Percentiles rank a stretch among this genome's conserved stretches.
phyloP scores from a whole-genome alignment of 441 rosid species.

The Brassica hybrid region DNA sequence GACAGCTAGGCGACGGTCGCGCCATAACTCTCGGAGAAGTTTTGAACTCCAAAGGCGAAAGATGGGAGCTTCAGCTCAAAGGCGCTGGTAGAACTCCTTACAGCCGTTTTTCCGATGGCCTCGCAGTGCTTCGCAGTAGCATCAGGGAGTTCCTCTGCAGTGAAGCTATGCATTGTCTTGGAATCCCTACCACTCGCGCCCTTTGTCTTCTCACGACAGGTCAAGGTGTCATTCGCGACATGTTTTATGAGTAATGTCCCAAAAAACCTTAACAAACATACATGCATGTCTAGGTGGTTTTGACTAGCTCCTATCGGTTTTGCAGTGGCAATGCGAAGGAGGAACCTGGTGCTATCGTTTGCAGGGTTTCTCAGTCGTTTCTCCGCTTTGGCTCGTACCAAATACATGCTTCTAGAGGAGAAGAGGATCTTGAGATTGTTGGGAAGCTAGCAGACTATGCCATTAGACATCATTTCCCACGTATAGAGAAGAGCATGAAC shows the following conservation, averaged over 20 bases:
- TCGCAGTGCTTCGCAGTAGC: constrained; percentile 95
- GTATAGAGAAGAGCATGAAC: constrained; percentile 81
- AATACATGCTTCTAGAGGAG: constrained; percentile 87
- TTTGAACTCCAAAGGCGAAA: constrained; percentile 76
- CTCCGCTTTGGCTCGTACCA: constrained; percentile 93
- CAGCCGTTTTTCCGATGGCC: constrained; percentile 98
- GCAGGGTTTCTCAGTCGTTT: constrained; percentile 91
- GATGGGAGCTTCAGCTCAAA: constrained; percentile 99
- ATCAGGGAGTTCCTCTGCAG: constrained; percentile 94
- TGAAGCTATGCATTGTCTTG: constrained; percentile 89
- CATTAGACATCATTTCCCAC: constrained; percentile 84
- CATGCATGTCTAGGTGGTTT: not conserved
- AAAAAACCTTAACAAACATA: not conserved
- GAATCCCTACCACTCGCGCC: constrained; percentile 95
- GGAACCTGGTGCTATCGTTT: constrained; percentile 93
- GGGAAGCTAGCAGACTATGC: constrained; percentile 87
- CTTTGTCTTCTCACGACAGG: constrained; percentile 93
- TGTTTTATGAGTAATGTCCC: constrained; percentile 94
- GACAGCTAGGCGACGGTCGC: constrained; percentile 98
- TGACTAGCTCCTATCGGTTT: not conserved
- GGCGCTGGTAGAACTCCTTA: constrained; percentile 97
- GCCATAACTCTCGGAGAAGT: constrained; percentile 93
- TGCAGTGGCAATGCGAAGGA: constrained; percentile 96
- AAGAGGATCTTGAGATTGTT: constrained; percentile 82
- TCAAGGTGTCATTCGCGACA: constrained; percentile 87